phyloP scores from a whole-genome alignment of 2,329 filamentous ascomycete genomes.

The Gremmenia infestans region DNA sequence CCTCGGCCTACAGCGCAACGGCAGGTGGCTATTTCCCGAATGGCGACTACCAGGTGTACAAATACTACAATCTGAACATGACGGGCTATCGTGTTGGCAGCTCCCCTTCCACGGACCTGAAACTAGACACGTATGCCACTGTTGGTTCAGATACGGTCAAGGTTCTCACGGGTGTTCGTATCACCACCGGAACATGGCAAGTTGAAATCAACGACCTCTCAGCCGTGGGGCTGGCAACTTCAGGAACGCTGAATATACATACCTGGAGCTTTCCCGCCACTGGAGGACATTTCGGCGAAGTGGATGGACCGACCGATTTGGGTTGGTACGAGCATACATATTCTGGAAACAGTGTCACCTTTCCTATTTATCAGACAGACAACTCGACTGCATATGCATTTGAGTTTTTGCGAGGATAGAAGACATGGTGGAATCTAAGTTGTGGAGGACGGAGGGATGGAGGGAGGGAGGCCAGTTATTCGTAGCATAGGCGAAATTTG shows the following conservation, averaged over 20 bases:
- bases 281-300: conserved; percentile 18
- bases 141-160: conserved; percentile 15
- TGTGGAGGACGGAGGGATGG: background rate
- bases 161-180: conserved; percentile 17
- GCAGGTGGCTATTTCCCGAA: conserved; percentile 35
- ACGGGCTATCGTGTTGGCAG: conserved; percentile 37
- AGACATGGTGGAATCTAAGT: background rate
- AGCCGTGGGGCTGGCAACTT: conserved; percentile 15
- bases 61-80: conserved; percentile 43
- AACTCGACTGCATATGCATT: conserved; percentile 36
- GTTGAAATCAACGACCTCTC: conserved; percentile 20
- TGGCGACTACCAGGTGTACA: conserved; percentile 43
- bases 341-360: conserved; percentile 32
- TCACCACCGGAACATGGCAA: conserved; percentile 22
- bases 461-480: too few relatives aligned
- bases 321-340: conserved; percentile 32
- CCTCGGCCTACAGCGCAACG: conserved; percentile 12
- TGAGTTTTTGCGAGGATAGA: conserved; percentile 29
- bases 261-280: conserved; percentile 27
- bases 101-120: conserved; percentile 25
- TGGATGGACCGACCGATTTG: conserved; percentile 26
- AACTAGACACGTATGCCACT: conserved; percentile 21
- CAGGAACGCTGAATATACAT: conserved; percentile 19
- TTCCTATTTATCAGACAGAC: conserved; percentile 36
- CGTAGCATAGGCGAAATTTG: too few relatives aligned